Percentiles rank a stretch among this genome's conserved stretches.
Evolutionary conservation across 495 filamentous ascomycete genomes (phyloP).

Genomic region (Darksidea phi): DNA sequence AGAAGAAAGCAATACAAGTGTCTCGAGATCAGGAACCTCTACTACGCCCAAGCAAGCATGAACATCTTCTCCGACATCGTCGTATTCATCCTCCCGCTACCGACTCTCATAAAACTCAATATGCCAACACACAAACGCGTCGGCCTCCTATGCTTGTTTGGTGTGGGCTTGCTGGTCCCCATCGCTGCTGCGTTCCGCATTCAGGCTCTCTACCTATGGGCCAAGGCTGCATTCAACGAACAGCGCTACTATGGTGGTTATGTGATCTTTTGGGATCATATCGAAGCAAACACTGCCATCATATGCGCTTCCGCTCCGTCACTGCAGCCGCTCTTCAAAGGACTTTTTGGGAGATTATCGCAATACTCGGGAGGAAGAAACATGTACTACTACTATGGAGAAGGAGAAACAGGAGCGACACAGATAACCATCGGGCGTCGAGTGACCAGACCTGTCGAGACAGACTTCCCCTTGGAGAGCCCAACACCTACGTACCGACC

Average conservation of each 20-base stretch:
- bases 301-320: conserved; percentile 49
- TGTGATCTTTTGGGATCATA: conserved; percentile 49
- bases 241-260: conserved; percentile 41
- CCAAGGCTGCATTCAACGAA: not conserved
- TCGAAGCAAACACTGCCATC: conserved; percentile 51
- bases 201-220: conserved; percentile 38
- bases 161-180: conserved; percentile 37
- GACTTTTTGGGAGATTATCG: conserved; percentile 14
- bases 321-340: conserved; percentile 38
- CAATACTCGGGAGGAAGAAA: not conserved
- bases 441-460: not conserved
- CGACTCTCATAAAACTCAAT: conserved; percentile 22
- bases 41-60: conserved; percentile 27
- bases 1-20: conserved; percentile 24
- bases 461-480: not conserved
- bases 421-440: not conserved
- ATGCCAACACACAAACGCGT: conserved; percentile 21
- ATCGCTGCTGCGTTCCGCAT: conserved; percentile 42
- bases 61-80: conserved; percentile 32
- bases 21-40: conserved; percentile 12
- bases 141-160: conserved; percentile 25
- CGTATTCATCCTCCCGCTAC: conserved; percentile 32
- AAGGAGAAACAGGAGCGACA: conserved; percentile 6
- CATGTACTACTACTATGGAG: conserved; percentile 27
- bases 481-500: conserved; percentile 6